Conservation (phyloP, 805 yeast species). For the Cyberlindnera xishuangbannaensis region DNA sequence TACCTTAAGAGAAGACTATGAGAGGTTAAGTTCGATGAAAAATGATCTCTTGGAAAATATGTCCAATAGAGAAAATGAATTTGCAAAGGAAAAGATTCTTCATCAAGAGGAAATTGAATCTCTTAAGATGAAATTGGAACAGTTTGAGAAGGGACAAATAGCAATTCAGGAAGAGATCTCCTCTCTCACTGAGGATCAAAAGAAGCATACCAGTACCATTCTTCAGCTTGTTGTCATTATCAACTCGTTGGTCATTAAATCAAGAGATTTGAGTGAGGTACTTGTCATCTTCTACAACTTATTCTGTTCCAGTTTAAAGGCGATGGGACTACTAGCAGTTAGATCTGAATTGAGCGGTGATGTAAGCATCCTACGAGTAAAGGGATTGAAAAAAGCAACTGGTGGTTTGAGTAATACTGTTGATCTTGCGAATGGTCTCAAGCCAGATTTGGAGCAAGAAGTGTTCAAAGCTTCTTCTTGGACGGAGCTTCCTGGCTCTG, state of each 20-base stretch:
- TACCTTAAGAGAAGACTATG: conserved; percentile 22
- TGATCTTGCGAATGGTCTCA: conserved; percentile 37
- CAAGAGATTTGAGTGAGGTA: conserved; percentile 38
- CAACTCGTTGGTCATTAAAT: conserved; percentile 28
- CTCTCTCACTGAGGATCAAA: conserved; percentile 1
- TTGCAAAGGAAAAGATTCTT: conserved; percentile 44
- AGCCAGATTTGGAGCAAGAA: conserved; percentile 31
- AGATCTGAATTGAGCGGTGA: conserved; percentile 31
- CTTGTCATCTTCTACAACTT: conserved; percentile 23
- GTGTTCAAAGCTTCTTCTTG: conserved; percentile 39
- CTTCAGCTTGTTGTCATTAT: conserved; percentile 29
- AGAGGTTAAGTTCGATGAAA: conserved; percentile 37
- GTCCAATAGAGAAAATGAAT: conserved; percentile 58
- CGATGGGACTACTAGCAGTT: conserved; percentile 65
- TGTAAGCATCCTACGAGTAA: conserved; percentile 59
- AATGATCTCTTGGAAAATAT: conserved; percentile 62
- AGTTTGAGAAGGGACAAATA: conserved; percentile 42
- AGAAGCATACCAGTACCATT: conserved; percentile 22
- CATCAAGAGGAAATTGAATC: conserved; percentile 46
- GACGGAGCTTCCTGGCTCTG: conserved; percentile 32
- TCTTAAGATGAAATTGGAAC: conserved; percentile 39
- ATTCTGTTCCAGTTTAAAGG: conserved; percentile 19
- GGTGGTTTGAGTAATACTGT: conserved; percentile 29
- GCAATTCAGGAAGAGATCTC: conserved; percentile 15
- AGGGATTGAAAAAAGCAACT: conserved; percentile 57